Base-by-base conservation (phyloP, 2,329 filamentous ascomycete genomes). In the Talaromyces sp. region DNA sequence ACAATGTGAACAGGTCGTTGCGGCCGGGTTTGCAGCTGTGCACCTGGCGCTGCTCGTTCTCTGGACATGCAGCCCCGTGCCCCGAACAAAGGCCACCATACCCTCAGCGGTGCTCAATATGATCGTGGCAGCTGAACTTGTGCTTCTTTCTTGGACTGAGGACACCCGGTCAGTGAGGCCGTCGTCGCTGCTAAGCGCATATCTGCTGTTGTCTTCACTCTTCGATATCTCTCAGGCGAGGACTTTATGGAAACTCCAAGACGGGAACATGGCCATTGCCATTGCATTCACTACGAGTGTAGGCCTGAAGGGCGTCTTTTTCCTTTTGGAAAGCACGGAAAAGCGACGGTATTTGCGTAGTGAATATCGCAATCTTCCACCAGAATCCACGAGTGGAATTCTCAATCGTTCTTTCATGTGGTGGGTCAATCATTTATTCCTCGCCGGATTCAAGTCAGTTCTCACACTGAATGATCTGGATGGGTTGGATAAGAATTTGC, bases 1-100 rank as follows among this genome's bases (percentile, higher is more conserved):
- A 35, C 39, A 13, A 46, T 36, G 8, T 40, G 15, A 21, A 25
- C n/a, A 55, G 53, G 19, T 48, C 15, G 19, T 36, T 58, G 21
- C 55, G 5, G 25, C 28, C 33, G 22, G 17, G 25, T 43, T 53
- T 36, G 28, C 58, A 39, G 51, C 40, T n/a, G 25, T 53, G 15
- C 62, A 62, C 48, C 22, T 62, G n/a, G 46, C 52, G 8, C 48
- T 62, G 19, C 56, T 63, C n/a, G 22, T 60, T 7, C 36, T 58
- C 39, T 62, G 57, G 57, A 28, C 33, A 19, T 15, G 31, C 3
- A 10, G 36, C 6, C 21, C n/a, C 7, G n/a, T 17, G 35, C 56
- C 52, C 2, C 40, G 21, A 6, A 62, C 54, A 21, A 41, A 41
- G 15, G 28, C 19, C 1, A 57, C 61, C 2, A 35, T 61, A 9